These are phyloP conservation scores for Micractinium sp. DNA, from an alignment of 139 green algal genomes.

Conservation along the genomic window DNA sequence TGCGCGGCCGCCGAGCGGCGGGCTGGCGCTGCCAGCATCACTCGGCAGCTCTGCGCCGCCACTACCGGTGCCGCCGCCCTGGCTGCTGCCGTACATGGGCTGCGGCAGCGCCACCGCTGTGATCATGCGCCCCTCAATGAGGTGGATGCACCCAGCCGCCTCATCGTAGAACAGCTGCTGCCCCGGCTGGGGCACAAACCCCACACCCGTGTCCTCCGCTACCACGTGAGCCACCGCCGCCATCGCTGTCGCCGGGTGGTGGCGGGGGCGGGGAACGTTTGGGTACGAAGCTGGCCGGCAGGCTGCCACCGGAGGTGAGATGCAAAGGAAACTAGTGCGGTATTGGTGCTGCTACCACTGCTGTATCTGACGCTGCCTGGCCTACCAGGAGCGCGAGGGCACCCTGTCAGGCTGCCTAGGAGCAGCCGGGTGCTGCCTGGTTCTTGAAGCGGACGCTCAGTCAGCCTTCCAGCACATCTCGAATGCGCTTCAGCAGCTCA, in stretches of 20 bases:
- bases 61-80: not conserved
- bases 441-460: too few species aligned
- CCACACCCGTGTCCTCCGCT: slow-evolving; percentile 8
- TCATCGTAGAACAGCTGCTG: slow-evolving; percentile 44
- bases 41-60: not conserved
- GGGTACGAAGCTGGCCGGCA: too few species aligned
- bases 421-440: too few species aligned
- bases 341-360: not conserved
- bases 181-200: slow-evolving; percentile 14
- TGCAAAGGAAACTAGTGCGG: too few species aligned
- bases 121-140: slow-evolving; percentile 42
- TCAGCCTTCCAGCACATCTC: slow-evolving; percentile 31
- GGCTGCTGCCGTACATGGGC: not conserved
- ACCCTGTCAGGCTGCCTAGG: too few species aligned
- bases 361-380: not conserved
- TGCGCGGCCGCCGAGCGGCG: not conserved
- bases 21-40: too few species aligned
- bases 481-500: slow-evolving; percentile 32
- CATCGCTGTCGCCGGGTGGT: not conserved
- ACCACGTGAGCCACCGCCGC: slow-evolving; percentile 28
- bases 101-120: slow-evolving; percentile 7
- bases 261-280: too few species aligned
- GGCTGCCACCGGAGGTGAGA: too few species aligned
- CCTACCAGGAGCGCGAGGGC: not conserved
- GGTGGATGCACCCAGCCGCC: slow-evolving; percentile 33